Base-by-base conservation (phyloP, 192 early-diverging fungal species). In the Backusella westeae region DNA sequence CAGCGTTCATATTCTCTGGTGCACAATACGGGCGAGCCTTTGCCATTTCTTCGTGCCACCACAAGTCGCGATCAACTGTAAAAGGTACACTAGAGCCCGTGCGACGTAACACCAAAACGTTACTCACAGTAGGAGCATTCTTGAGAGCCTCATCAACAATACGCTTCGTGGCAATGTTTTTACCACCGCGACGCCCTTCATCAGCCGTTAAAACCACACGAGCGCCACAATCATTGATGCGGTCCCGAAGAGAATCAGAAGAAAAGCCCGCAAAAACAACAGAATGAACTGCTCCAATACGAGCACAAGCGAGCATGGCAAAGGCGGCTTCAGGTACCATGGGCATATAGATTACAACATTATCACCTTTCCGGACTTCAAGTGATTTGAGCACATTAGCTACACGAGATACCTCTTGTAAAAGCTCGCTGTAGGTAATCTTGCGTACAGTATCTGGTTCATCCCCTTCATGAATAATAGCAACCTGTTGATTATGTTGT, bases 181-280 rank as follows among this genome's bases (percentile, higher is more conserved):
- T 95, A 38, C 96, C 91, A 75, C 96, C 96, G 56, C 97, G 94
- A 68, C 90, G 85, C 69, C 97, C 96, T 84, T 98, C 96, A 84
- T 98, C 96, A 52, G 97, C 89, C 0, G 97, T 98, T 72, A 98
- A 87, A 39, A 98, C 87, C 10, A 98, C 72, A 71, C 89, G 89
- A 74, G 93, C 93, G 46, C 85, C 82, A 49, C 93, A 93, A 74
- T 98, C 96, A 41, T 88, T 78, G 49, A 98, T 91, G 79, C 97
- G 95, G 86, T 97, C 96, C 46, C 96, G 93, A 34, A 98, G 88
- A 15, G 96, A 94, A 38, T 95, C 93, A 42, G 96, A 90, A 49
- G 94, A 96, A 85, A 98, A 98, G n/a, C 97, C 97, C 7, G 97
- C 97, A 90, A 98, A 98, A 69, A 98, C 92, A 35, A 98, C 97